These are phyloP conservation scores for Aspergillus ellipticus DNA, from an alignment of 495 filamentous ascomycete genomes.

Conservation along the genomic window DNA sequence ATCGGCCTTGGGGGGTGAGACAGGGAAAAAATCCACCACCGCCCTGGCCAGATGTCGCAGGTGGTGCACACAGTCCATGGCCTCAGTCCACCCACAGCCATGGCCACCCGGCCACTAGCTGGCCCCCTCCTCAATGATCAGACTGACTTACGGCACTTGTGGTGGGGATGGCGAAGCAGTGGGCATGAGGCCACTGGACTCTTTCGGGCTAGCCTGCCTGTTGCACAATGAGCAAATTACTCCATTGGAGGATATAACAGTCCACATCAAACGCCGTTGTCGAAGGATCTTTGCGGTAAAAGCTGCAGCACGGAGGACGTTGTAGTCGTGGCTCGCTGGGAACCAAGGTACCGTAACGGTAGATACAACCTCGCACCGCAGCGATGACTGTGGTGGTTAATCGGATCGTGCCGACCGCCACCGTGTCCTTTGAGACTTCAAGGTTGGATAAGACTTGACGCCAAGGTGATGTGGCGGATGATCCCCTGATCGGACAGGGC, in stretches of 20 bases:
- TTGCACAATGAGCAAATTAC: too few species aligned
- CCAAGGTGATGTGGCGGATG: constrained; percentile 1
- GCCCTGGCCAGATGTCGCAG: not conserved
- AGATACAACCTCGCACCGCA: not conserved
- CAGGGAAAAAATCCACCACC: not conserved
- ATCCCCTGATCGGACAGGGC: not conserved
- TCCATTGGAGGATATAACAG: not conserved
- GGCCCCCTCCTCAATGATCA: not conserved
- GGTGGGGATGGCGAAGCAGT: not conserved
- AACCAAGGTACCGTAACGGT: not conserved
- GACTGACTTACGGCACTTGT: not conserved
- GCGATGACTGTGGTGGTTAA: not conserved
- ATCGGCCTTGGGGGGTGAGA: not conserved
- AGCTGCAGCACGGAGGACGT: too few species aligned
- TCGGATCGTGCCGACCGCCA: constrained; percentile 4
- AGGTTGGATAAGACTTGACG: not conserved
- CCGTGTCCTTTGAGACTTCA: not conserved
- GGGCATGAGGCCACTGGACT: not conserved
- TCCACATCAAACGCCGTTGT: not conserved
- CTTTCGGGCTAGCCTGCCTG: not conserved
- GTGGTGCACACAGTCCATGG: not conserved
- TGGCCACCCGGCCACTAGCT: not conserved
- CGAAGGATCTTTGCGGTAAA: not conserved
- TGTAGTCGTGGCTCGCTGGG: not conserved
- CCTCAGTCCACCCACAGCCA: not conserved